Evolutionary conservation across 441 rosid genomes (phyloP).

Genomic region (Manihot esculenta): DNA sequence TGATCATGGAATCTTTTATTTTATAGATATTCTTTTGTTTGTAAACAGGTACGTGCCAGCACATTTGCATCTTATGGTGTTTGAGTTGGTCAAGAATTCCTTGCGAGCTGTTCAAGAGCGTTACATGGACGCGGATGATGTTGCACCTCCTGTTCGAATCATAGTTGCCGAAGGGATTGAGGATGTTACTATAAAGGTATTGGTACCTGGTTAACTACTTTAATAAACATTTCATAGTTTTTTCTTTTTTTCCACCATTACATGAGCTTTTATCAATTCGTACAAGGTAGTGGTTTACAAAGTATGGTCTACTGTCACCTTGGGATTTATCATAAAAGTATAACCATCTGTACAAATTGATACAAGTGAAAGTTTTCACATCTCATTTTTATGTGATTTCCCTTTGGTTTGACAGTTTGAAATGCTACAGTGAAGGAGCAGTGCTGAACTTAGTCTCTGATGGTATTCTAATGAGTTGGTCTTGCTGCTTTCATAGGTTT

Average conservation of each 20-base stretch:
- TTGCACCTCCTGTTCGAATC: slow-evolving; percentile 74
- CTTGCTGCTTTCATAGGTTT: slow-evolving; percentile 49
- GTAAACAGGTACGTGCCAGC: slow-evolving; percentile 74
- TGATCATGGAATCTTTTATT: slow-evolving; percentile 15
- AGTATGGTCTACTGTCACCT: background rate
- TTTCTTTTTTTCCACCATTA: background rate
- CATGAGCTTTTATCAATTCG: background rate
- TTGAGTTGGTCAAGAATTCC: slow-evolving; percentile 96
- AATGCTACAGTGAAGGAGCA: background rate
- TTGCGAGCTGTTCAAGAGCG: slow-evolving; percentile 93
- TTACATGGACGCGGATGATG: slow-evolving; percentile 69
- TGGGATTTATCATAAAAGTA: slow-evolving; percentile 52
- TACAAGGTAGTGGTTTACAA: background rate
- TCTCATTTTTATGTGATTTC: background rate
- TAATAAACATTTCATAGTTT: background rate
- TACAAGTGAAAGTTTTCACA: background rate
- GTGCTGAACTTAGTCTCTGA: background rate
- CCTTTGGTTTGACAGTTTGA: slow-evolving; percentile 3
- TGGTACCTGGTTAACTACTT: background rate
- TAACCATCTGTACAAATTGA: background rate
- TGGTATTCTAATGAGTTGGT: slow-evolving; percentile 10
- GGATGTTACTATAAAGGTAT: slow-evolving; percentile 96
- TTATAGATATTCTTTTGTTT: slow-evolving; percentile 11
- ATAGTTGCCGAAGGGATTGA: slow-evolving; percentile 93
- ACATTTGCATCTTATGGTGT: slow-evolving; percentile 94